These are phyloP conservation scores for Fraxinus greggii DNA, from an alignment of 305 asterid species.

Conservation along the genomic window DNA sequence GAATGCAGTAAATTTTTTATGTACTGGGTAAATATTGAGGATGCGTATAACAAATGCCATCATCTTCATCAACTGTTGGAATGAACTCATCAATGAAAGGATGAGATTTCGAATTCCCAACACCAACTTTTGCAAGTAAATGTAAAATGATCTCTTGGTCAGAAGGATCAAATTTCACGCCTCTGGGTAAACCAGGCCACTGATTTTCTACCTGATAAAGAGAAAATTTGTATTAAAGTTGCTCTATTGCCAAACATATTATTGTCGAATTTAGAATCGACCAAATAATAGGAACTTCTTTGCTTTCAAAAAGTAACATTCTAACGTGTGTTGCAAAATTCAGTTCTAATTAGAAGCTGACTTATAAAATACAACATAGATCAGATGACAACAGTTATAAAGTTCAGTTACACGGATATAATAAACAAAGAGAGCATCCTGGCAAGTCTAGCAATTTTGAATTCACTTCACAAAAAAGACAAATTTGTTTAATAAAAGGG, in stretches of 20 bases:
- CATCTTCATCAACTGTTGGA: conserved; percentile 80
- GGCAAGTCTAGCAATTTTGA: not conserved
- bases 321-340: not conserved
- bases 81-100: conserved; percentile 81
- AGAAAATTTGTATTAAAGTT: not conserved
- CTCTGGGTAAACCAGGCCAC: conserved; percentile 97
- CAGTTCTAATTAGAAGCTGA: not conserved
- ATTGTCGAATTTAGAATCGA: not conserved
- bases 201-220: conserved; percentile 62
- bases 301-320: not conserved
- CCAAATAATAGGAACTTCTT: not conserved
- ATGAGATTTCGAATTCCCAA: conserved; percentile 47
- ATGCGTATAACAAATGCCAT: conserved; percentile 91
- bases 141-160: conserved; percentile 88
- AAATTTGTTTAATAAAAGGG: conserved; percentile 1
- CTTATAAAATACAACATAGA: not conserved
- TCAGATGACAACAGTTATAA: not conserved
- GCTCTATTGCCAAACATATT: not conserved
- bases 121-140: conserved; percentile 72
- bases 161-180: conserved; percentile 93
- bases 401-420: not conserved
- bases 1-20: not conserved
- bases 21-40: conserved; percentile 91
- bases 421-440: not conserved
- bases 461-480: conserved; percentile 1